Evolutionary conservation across 2,329 filamentous ascomycete genomes (phyloP).

Genomic region (Drechslera avenae): DNA sequence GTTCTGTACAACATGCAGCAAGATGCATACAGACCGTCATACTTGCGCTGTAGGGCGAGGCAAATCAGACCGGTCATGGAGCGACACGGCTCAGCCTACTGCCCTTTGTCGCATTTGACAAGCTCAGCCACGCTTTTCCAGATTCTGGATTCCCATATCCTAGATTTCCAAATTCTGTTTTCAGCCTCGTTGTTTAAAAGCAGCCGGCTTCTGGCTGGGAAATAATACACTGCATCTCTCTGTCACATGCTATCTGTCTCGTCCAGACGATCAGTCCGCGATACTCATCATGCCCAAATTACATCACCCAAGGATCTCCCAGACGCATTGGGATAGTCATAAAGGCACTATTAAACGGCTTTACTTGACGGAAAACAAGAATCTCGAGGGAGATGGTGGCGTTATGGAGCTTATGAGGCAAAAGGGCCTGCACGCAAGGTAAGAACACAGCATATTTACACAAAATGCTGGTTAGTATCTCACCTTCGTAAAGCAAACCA

Average conservation of each 20-base stretch:
- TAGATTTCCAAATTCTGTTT: not conserved
- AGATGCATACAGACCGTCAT: not conserved
- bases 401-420: not conserved
- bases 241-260: not conserved
- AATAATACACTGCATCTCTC: too few species aligned
- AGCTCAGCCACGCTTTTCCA: not conserved
- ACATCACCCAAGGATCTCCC: not conserved
- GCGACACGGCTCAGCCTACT: not conserved
- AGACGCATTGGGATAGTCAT: not conserved
- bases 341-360: not conserved
- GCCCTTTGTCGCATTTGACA: not conserved
- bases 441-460: not conserved
- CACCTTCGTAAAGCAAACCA: constrained; percentile 13
- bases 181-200: too few species aligned
- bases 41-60: not conserved
- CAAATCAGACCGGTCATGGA: not conserved
- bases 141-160: not conserved
- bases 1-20: not conserved
- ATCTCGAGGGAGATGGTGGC: not conserved
- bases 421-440: not conserved
- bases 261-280: not conserved
- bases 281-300: not conserved
- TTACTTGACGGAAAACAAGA: not conserved
- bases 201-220: too few species aligned
- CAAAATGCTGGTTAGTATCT: not conserved